Conservation (phyloP, 2,329 filamentous ascomycete genomes). For the Tolypocladium amazonense region DNA sequence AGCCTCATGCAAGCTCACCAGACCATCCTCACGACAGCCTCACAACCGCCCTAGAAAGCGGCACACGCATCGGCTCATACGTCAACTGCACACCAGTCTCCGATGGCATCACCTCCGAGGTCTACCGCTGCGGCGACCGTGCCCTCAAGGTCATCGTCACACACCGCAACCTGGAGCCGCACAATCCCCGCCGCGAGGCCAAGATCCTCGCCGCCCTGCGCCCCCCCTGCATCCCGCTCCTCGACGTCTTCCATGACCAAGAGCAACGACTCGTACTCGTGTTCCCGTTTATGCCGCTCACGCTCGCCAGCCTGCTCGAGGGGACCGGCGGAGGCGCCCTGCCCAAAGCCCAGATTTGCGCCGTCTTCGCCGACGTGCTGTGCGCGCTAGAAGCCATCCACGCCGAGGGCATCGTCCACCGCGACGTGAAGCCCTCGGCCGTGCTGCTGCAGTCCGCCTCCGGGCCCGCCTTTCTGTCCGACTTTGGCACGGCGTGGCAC, state of each 20-base stretch:
- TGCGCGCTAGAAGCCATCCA: constrained; percentile 64
- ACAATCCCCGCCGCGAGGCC: constrained; percentile 72
- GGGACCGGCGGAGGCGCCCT: constrained; percentile 18
- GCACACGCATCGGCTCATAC: constrained; percentile 43
- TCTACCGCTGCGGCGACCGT: constrained; percentile 57
- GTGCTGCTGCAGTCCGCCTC: constrained; percentile 58
- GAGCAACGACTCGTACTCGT: constrained; percentile 64
- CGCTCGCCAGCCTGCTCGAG: constrained; percentile 58
- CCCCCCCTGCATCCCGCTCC: constrained; percentile 51
- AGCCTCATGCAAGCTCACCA: not conserved
- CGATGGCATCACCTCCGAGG: constrained; percentile 67
- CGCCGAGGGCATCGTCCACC: constrained; percentile 67
- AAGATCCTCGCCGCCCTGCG: constrained; percentile 55
- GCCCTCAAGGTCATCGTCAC: constrained; percentile 84
- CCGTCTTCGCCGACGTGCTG: constrained; percentile 57
- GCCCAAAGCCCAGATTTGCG: constrained; percentile 17
- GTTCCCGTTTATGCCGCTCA: constrained; percentile 74
- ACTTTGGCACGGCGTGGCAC: constrained; percentile 90
- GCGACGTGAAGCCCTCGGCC: constrained; percentile 90
- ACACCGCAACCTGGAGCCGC: constrained; percentile 62
- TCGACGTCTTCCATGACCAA: constrained; percentile 64
- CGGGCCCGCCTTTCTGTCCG: constrained; percentile 69
- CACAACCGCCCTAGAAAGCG: constrained; percentile 8
- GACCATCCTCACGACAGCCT: not conserved
- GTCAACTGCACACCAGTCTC: constrained; percentile 42